Base-by-base conservation (phyloP, 129 eudicot species). In the Centaurea solstitialis region DNA sequence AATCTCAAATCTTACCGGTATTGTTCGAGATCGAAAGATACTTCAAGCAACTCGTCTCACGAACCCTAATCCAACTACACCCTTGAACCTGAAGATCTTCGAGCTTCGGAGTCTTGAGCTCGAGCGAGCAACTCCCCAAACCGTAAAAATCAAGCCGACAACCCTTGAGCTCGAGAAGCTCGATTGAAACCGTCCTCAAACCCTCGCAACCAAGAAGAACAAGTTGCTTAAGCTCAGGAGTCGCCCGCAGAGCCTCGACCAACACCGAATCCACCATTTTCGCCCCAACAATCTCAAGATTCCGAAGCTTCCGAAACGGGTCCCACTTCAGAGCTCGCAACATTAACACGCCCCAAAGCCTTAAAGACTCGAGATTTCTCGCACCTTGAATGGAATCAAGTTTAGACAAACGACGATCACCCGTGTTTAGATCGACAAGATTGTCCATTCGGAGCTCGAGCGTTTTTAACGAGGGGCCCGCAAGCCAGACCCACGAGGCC, bases 151-250 rank as follows among this genome's bases (percentile, higher is more conserved):
- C 97, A 47, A 94, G 90, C 75, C 84, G 90, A 68, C 92, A 90
- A 66, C 86, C 86, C 81, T 90, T 79, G 24, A 94, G 91, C 70
- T 87, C 82, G n/a, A 82, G 86, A 65, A 90, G 85, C 82, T 92
- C 91, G 65, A 94, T 88, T 10, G 79, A 71, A 70, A 94, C 77
- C 67, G 83, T 81, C 82, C 81, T 81, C 81, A 92, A 76, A 22
- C 98, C 98, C 74, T 92, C 97, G 76, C 98, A 94, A 28, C 93
- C 96, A 84, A 94, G 94, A 61, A 94, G 85, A 61, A 86, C 76
- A 17, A 94, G 88, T 66, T 81, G 87, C 24, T 84, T 89, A 86
- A 94, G 71, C 62, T 90, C 89, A 72, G 98, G 98, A 57, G 94
- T 92, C 28, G 92, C 87, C 37, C 61, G 45, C 45, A 94, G 90